Percentiles rank a stretch among this genome's conserved stretches.
These are phyloP conservation scores for Clavariopsis aquatica DNA, from an alignment of 495 filamentous ascomycete species.

Conservation along the genomic window DNA sequence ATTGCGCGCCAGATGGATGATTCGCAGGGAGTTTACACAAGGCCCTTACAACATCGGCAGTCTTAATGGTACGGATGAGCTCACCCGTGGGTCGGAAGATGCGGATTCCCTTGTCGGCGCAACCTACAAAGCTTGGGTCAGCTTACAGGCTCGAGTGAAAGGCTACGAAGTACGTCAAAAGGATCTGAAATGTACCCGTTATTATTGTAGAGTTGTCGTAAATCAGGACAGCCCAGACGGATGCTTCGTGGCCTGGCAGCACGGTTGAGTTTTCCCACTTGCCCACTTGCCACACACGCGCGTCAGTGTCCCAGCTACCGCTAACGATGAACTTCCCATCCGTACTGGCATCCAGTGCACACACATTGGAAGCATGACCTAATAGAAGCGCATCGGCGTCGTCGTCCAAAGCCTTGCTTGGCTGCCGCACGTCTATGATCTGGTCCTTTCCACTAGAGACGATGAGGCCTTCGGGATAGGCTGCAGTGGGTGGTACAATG, in stretches of 20 bases:
- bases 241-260: slow-evolving; percentile 73
- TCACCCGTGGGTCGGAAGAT: slow-evolving; percentile 71
- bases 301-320: slow-evolving; percentile 92
- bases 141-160: not conserved
- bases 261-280: slow-evolving; percentile 55
- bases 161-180: not conserved
- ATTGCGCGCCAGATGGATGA: slow-evolving; percentile 77
- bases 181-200: slow-evolving; percentile 60
- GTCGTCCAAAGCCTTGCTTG: slow-evolving; percentile 62
- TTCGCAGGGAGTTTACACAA: slow-evolving; percentile 76
- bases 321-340: slow-evolving; percentile 75
- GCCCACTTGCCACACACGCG: slow-evolving; percentile 82
- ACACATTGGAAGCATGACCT: slow-evolving; percentile 85
- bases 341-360: slow-evolving; percentile 74
- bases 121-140: slow-evolving; percentile 51
- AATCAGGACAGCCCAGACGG: slow-evolving; percentile 87
- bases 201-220: slow-evolving; percentile 78
- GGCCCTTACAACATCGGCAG: slow-evolving; percentile 81
- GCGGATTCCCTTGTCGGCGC: slow-evolving; percentile 85
- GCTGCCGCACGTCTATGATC: slow-evolving; percentile 85
- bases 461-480: slow-evolving; percentile 77
- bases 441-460: slow-evolving; percentile 85
- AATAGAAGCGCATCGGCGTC: slow-evolving; percentile 83
- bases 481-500: slow-evolving; percentile 68
- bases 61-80: slow-evolving; percentile 66